Conservation (phyloP, 768 basidiomycete species). For the Rhizopogon rudus region DNA sequence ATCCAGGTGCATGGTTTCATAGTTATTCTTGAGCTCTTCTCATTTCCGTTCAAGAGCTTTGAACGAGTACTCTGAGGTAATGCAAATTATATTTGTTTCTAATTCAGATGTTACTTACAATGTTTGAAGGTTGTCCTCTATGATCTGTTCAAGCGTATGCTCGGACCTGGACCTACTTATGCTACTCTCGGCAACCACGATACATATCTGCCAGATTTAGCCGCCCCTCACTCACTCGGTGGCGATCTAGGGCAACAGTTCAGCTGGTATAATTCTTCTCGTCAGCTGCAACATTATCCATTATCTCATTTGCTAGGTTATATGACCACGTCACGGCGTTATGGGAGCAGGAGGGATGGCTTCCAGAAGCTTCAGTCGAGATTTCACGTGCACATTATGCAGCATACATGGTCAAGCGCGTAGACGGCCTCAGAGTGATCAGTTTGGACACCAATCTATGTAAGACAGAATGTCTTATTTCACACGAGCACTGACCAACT, state of each 20-base stretch:
- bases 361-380: slow-evolving; percentile 49
- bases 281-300: background rate
- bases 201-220: slow-evolving; percentile 53
- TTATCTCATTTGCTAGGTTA: slow-evolving; percentile 41
- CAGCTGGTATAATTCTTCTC: slow-evolving; percentile 20
- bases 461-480: slow-evolving; percentile 29
- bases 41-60: slow-evolving; percentile 39
- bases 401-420: slow-evolving; percentile 64
- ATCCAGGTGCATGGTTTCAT: slow-evolving; percentile 40
- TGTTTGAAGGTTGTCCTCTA: slow-evolving; percentile 50
- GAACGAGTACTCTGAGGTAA: slow-evolving; percentile 58
- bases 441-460: slow-evolving; percentile 76
- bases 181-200: slow-evolving; percentile 77
- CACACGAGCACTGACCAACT: background rate
- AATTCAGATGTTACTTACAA: slow-evolving; percentile 5
- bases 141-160: slow-evolving; percentile 56
- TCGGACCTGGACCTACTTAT: slow-evolving; percentile 70
- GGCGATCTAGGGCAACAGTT: slow-evolving; percentile 54
- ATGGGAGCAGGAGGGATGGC: slow-evolving; percentile 70
- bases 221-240: slow-evolving; percentile 55
- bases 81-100: background rate
- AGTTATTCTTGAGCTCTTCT: background rate
- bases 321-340: slow-evolving; percentile 70
- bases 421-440: slow-evolving; percentile 65
- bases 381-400: slow-evolving; percentile 66